Evolutionary conservation across 1,139 yeast genomes (phyloP), one percentile per base, ranked within the genome.

Genomic region (Tardiomyces digboiensis): DNA sequence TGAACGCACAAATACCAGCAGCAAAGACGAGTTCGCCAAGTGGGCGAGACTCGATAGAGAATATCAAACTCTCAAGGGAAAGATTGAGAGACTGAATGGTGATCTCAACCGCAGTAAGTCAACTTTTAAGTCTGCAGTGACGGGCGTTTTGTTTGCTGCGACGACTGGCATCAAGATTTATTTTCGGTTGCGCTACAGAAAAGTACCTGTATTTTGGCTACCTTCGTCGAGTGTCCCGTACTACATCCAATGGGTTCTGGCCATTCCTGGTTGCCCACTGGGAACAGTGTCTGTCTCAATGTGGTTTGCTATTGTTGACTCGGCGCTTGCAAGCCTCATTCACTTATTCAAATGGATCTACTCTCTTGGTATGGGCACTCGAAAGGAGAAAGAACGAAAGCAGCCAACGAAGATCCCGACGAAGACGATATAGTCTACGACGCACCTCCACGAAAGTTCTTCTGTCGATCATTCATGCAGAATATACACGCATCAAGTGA

Each of bases 21-120:
- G 97, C 5, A 97, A 89, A 62, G 97, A 91, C 59, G 81, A 91
- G 56, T 91, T 89, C 62, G 97, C 97, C 40, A 81, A 76, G 56
- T 91, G 98, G 98, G 94, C 97, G 2, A 87, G 87, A 61, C 72
- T 89, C 51, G 89, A 87, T 56, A 74, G 98, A 42, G 75, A 74
- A 54, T 66, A 74, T 47, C 89, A 82, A 50, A 74, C 75, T 49
- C 60, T 85, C 44, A 70, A 71, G 42, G 68, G 66, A 10, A 78
- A 82, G 49, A 66, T 83, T 41, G 74, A 71, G 21, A 51, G 56
- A 20, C 39, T 44, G 44, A 59, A 67, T 42, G 62, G 63, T 18
- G 55, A 59, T 2, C 61, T 78, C 13, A 58, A 67, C 2, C 49
- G 61, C 4, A 64, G 67, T 37, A 71, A 71, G 51, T 58, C 69